These are phyloP conservation scores for Hypoxylon lenormandii DNA, from an alignment of 495 filamentous ascomycete species.

Conservation along the genomic window DNA sequence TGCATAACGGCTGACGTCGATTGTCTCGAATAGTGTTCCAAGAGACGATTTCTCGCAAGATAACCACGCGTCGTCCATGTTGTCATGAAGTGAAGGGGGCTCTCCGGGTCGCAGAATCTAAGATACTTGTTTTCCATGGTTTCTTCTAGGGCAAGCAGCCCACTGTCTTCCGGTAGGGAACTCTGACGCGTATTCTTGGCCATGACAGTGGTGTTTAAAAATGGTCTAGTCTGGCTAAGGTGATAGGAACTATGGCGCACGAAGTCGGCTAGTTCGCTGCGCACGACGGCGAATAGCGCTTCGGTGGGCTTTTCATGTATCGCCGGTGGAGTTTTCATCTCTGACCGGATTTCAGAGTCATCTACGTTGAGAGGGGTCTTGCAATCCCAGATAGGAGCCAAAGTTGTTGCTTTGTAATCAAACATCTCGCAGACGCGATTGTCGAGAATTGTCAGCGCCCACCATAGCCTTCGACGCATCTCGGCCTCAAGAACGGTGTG, in stretches of 20 bases:
- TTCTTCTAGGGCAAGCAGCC: conserved; percentile 56
- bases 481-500: conserved; percentile 64
- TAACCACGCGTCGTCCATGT: conserved; percentile 62
- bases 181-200: conserved; percentile 19
- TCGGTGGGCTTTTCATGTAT: conserved; percentile 59
- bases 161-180: conserved; percentile 32
- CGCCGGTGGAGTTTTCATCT: conserved; percentile 61
- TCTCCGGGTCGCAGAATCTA: conserved; percentile 59
- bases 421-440: conserved; percentile 63
- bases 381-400: conserved; percentile 69
- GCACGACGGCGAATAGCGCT: conserved; percentile 63
- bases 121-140: conserved; percentile 64
- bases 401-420: conserved; percentile 50
- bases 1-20: conserved; percentile 10
- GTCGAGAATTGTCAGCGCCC: conserved; percentile 67
- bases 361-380: conserved; percentile 66
- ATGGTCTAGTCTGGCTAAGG: conserved; percentile 64
- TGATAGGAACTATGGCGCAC: conserved; percentile 61
- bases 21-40: conserved; percentile 59
- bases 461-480: conserved; percentile 71
- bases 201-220: conserved; percentile 55
- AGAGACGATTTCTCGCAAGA: conserved; percentile 61
- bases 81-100: conserved; percentile 67
- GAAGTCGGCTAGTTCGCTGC: conserved; percentile 63
- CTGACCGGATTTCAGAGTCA: conserved; percentile 66